Evolutionary conservation across 2,329 filamentous ascomycete species (phyloP), one percentile per base, ranked within the genome.

Genomic region (Pseudogymnoascus sp.): DNA sequence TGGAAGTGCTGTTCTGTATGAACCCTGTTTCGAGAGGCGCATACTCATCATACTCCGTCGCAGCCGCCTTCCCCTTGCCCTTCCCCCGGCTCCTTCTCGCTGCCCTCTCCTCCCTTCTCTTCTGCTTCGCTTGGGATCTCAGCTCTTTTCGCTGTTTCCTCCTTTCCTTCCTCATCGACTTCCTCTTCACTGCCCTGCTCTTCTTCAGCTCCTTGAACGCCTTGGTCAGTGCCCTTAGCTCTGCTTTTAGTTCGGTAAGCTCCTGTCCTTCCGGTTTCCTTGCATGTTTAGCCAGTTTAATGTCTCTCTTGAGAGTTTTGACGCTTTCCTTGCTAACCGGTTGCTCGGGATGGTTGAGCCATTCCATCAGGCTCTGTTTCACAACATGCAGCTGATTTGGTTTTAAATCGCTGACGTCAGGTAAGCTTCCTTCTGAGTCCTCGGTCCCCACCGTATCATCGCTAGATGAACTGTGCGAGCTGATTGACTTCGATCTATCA

Each of bases 301-400:
- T 76, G 26, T 81, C 75, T 11, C 75, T 69, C 36, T 73, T 76
- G 2, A 81, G 72, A 26, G 74, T 68, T 47, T 75, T 73, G 2
- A 85, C 71, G 26, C 77, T 76, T 4, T 76, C 74, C 65, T 74
- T 79, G 7, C 79, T 83, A 66, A 82, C 77, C 5, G 77, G 75
- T 61, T 81, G 75, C 0, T 83, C 78, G 0, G 83, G 81, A 39
- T 78, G 75, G 7, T 77, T 72, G 1, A 83, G 76, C 81, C 82
- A 86, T 6, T 75, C 71, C 21, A 75, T 67, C 14, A 86, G 74
- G 3, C 76, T 76, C 11, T 75, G 69, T 54, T 76, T 76, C 12
- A 79, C 77, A 1, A 79, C 65, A 1, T 80, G 78, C 1, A 85
- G 74, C 70, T 84, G 82, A 16, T 74, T 69, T 62, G 79, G 78